Conservation (phyloP, 2,329 filamentous ascomycete genomes). For the Aspergillus melleus region DNA sequence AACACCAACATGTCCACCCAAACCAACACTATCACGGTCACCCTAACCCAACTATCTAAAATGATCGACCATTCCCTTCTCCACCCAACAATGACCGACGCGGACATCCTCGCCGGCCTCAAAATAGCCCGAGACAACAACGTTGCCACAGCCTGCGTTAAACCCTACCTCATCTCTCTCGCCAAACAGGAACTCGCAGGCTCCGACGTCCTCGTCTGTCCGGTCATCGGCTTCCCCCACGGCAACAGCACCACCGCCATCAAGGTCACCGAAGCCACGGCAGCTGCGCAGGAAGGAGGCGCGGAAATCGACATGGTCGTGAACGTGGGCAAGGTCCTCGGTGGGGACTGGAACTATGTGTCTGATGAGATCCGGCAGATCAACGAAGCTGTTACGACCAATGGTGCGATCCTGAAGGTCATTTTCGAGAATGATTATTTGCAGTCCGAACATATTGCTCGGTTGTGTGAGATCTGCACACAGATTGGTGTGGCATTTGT, state of each 20-base stretch:
- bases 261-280: slow-evolving; percentile 56
- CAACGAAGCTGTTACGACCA: slow-evolving; percentile 49
- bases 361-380: slow-evolving; percentile 52
- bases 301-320: slow-evolving; percentile 62
- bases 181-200: slow-evolving; percentile 51
- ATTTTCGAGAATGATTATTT: slow-evolving; percentile 65
- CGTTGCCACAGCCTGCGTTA: slow-evolving; percentile 60
- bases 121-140: slow-evolving; percentile 48
- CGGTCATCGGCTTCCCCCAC: slow-evolving; percentile 63
- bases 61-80: slow-evolving; percentile 63
- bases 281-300: slow-evolving; percentile 51
- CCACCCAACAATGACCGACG: slow-evolving; percentile 62
- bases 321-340: slow-evolving; percentile 58
- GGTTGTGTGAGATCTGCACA: slow-evolving; percentile 58
- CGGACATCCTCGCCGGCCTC: slow-evolving; percentile 53
- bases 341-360: slow-evolving; percentile 60
- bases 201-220: slow-evolving; percentile 53
- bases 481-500: slow-evolving; percentile 55
- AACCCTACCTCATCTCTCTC: slow-evolving; percentile 56
- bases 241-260: slow-evolving; percentile 56
- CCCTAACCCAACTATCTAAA: slow-evolving; percentile 33
- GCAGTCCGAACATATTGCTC: slow-evolving; percentile 49
- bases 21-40: slow-evolving; percentile 29
- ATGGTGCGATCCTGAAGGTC: slow-evolving; percentile 56
- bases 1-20: neutral